Conservation (phyloP, 768 basidiomycete species). For the Termitomyces bulborhizus region DNA sequence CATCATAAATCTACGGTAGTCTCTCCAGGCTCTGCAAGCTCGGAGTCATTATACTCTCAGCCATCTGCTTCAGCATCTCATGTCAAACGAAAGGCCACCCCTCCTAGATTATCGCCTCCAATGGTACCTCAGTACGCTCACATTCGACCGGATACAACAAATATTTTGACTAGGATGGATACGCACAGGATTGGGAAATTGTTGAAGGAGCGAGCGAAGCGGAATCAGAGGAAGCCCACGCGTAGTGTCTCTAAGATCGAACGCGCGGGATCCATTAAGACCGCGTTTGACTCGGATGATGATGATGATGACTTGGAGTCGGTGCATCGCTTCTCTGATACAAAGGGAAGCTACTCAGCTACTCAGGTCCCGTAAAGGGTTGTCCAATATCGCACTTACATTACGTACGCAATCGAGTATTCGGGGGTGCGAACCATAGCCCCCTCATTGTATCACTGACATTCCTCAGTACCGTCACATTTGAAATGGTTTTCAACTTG, state of each 20-base stretch:
- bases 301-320: not conserved
- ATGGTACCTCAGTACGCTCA: constrained; percentile 2
- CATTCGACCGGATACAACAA: not conserved
- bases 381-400: not conserved
- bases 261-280: constrained; percentile 10
- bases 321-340: not conserved
- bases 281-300: not conserved
- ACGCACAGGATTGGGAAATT: constrained; percentile 6
- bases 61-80: constrained; percentile 1
- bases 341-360: too few species aligned
- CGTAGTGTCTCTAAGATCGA: constrained; percentile 12
- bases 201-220: constrained; percentile 13
- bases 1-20: too few species aligned
- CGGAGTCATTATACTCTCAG: constrained; percentile 15
- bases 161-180: not conserved
- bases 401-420: not conserved
- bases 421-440: too few species aligned
- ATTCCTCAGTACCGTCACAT: too few species aligned
- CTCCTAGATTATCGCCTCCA: not conserved
- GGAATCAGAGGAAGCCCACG: constrained; percentile 2
- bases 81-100: not conserved
- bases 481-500: too few species aligned
- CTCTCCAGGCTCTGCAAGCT: not conserved
- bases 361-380: too few species aligned
- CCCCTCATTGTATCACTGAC: not conserved